Evolutionary conservation across 2,329 filamentous ascomycete species (phyloP), one percentile per base, ranked within the genome.

Genomic region (Rasamsonia emersonii): DNA sequence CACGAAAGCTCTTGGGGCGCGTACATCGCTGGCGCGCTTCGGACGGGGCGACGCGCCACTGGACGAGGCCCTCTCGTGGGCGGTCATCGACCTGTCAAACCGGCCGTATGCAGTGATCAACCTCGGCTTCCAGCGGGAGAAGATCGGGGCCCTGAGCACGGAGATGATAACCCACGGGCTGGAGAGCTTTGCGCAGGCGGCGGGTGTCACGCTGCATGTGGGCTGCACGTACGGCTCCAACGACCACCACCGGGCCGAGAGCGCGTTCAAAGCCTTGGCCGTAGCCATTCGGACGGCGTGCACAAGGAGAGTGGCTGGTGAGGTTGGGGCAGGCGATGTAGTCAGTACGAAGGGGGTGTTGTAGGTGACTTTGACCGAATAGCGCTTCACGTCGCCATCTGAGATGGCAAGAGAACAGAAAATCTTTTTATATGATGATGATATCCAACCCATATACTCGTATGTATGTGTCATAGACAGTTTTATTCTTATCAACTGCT

Each of bases 121-220:
- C 35, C 69, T 96, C 9, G 86, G 85, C 8, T 75, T 95, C 40
- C 79, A 74, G 68, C 77, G 91, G 40, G 91, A 96, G 68, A 93
- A 85, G 71, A 84, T 98, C 51, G 91, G 91, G 36, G 85, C 91
- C 54, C 67, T 98, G 46, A 89, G 82, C 67, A 83, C 78, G 49
- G 89, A 98, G 72, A 98, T 98, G 91, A 78, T 98, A 24, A 88
- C 89, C 27, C 91, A 98, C 68, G 93, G 88, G 46, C 61, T 98
- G 54, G 78, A 93, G 69, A 91, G 82, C 65, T 98, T 95, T 62
- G 88, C 89, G 24, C 83, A 93, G 66, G 84, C 77, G 7, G 86
- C 86, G 3, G 80, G 86, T 16, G 72, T 95, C 32, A 98, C 91
- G n/a, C 66, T 96, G 53, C 91, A 98, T 66, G 85, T 98, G 37